Evolutionary conservation across 2,329 filamentous ascomycete genomes (phyloP), one percentile per base, ranked within the genome.

Genomic region (Ceratocystis huliohia): DNA sequence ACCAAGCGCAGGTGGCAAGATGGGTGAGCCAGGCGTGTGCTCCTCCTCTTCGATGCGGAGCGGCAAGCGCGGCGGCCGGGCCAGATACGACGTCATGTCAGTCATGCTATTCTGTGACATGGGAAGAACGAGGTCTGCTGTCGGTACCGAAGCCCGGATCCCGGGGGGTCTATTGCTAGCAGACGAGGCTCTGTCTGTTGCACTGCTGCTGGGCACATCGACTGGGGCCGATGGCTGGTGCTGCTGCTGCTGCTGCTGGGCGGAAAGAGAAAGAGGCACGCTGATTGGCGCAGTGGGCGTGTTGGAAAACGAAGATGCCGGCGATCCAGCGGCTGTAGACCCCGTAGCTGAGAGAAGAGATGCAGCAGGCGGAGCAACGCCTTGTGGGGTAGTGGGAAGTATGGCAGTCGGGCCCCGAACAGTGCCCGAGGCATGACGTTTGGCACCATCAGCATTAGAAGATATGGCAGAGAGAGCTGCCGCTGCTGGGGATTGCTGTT

Each of bases 41-140:
- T 89, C 83, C 74, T 96, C 91, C 78, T 96, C 90, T 72, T 95
- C 91, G 72, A 97, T 96, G 65, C 93, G 92, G 68, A 97, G 83
- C 67, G 93, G 93, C 72, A 97, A 80, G 68, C 93, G 88, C 63
- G 93, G 93, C 59, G 93, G 93, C n/a, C 88, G 82, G 67, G 81
- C 79, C 72, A 83, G 76, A 72, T 86, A 87, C 57, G 81, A 81
- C 56, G 81, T 80, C 78, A 86, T 82, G 70, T 84, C 83, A 70
- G 84, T 84, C 70, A 86, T 75, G 72, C 84, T 86, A 74, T 76
- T 82, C 69, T 81, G 81, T 66, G 79, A 76, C 63, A 81, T 74
- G 69, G 81, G 76, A 50, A 77, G 63, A 46, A 65, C 44, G 46
- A 63, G 41, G 56, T 67, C 66, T 10, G 63, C 30, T 46, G 66